A percentile compares a stretch with the other conserved stretches of the same genome.
These are phyloP conservation scores for Achlya hypogyna DNA, from an alignment of 352 stramenopile genomes.

Conservation along the genomic window DNA sequence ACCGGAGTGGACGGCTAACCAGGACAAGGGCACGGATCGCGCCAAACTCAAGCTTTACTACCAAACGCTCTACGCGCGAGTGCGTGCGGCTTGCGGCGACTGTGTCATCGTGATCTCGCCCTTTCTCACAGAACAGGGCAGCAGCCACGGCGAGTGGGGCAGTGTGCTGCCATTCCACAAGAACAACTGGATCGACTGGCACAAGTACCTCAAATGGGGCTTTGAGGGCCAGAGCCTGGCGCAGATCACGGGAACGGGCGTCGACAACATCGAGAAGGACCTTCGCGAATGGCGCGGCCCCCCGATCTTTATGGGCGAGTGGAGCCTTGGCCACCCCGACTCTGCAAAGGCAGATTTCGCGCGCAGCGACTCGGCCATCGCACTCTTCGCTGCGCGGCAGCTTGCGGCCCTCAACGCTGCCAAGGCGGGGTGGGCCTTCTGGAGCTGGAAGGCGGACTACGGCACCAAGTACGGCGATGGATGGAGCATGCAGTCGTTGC, in stretches of 20 bases:
- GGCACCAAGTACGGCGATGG: conserved; percentile 34
- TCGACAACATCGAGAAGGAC: conserved; percentile 45
- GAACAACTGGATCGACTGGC: conserved; percentile 43
- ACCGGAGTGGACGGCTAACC: conserved; percentile 41
- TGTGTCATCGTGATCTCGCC: conserved; percentile 46
- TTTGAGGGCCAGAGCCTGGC: conserved; percentile 45
- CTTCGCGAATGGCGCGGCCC: conserved; percentile 43
- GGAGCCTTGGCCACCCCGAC: conserved; percentile 52
- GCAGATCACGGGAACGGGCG: conserved; percentile 48
- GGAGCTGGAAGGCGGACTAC: conserved; percentile 73
- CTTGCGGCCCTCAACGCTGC: conserved; percentile 46
- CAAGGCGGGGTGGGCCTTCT: conserved; percentile 80
- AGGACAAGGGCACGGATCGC: conserved; percentile 23
- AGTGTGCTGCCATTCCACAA: conserved; percentile 31
- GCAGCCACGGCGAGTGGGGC: conserved; percentile 32
- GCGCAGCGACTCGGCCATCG: conserved; percentile 35
- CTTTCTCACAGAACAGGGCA: conserved; percentile 42
- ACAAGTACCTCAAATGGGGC: conserved; percentile 58
- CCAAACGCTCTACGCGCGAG: conserved; percentile 38
- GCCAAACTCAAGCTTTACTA: conserved; percentile 42
- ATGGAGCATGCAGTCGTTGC: conserved; percentile 70
- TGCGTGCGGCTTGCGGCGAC: conserved; percentile 47
- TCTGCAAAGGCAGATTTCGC: conserved; percentile 34
- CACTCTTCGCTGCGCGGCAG: conserved; percentile 47
- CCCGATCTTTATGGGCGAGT: conserved; percentile 69